A percentile compares a stretch with the other conserved stretches of the same genome.
phyloP scores from a whole-genome alignment of 2,329 filamentous ascomycete genomes.

The Keithomyces neogunnii region DNA sequence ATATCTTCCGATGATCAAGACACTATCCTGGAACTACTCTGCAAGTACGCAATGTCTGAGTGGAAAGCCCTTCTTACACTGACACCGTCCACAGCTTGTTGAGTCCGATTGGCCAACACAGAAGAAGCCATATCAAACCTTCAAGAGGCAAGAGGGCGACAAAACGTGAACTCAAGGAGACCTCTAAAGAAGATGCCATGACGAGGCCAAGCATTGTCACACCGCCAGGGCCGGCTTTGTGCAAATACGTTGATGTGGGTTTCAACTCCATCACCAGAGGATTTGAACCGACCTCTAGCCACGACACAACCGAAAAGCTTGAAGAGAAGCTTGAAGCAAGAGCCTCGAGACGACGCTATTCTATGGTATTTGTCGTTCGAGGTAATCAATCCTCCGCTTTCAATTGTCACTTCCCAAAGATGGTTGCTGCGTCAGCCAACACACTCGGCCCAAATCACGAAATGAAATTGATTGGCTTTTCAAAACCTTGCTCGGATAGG shows the following conservation, averaged over 20 bases:
- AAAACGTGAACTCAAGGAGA: conserved; percentile 26
- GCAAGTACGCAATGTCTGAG: conserved; percentile 39
- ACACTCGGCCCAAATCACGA: conserved; percentile 26
- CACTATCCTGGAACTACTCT: conserved; percentile 57
- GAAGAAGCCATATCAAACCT: conserved; percentile 39
- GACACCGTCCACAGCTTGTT: conserved; percentile 42
- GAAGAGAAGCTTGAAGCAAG: not conserved
- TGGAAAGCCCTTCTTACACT: not conserved
- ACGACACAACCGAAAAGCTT: not conserved
- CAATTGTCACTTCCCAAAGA: conserved; percentile 50
- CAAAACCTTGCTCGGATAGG: conserved; percentile 48
- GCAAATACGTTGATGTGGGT: conserved; percentile 53
- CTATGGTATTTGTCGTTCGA: conserved; percentile 49
- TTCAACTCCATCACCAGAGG: conserved; percentile 53
- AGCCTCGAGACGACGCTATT: conserved; percentile 25
- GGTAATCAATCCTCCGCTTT: conserved; percentile 50
- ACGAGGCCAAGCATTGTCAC: not conserved
- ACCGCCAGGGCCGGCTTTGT: conserved; percentile 39
- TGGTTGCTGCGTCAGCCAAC: conserved; percentile 42
- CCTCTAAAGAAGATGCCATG: not conserved
- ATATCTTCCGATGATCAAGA: conserved; percentile 51
- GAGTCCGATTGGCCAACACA: conserved; percentile 54
- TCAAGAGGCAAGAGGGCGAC: conserved; percentile 53
- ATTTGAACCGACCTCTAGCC: conserved; percentile 37
- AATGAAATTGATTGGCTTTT: conserved; percentile 54